These are phyloP conservation scores for Colletotrichum liriopes DNA, from an alignment of 2,329 filamentous ascomycete species.

Conservation along the genomic window DNA sequence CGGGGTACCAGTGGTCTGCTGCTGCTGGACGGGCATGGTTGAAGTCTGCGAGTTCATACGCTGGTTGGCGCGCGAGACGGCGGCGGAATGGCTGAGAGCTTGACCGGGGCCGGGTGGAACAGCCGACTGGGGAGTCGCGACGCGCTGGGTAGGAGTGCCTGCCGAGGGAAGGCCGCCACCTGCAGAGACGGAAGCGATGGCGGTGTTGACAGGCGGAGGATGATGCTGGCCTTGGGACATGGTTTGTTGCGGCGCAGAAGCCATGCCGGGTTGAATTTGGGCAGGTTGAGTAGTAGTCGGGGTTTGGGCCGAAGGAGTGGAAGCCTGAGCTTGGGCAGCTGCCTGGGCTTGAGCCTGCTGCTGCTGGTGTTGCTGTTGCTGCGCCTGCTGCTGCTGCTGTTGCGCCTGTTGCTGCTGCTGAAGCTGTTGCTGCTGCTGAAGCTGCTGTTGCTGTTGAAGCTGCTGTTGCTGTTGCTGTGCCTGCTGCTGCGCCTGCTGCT, in stretches of 20 bases:
- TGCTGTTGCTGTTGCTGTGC: conserved; percentile 47
- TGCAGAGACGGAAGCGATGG: conserved; percentile 57
- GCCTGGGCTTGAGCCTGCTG: conserved; percentile 45
- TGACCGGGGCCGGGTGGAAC: conserved; percentile 57
- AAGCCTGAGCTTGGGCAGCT: conserved; percentile 43
- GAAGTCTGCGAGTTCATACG: conserved; percentile 48
- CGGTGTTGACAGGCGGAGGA: conserved; percentile 65
- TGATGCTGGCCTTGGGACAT: conserved; percentile 51
- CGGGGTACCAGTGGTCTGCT: conserved; percentile 47
- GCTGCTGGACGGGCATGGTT: conserved; percentile 52
- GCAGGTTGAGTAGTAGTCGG: conserved; percentile 28
- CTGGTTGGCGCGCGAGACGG: conserved; percentile 65
- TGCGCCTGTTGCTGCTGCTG: conserved; percentile 48
- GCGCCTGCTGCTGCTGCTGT: conserved; percentile 47
- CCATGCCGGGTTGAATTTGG: conserved; percentile 27
- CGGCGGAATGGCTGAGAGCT: conserved; percentile 65
- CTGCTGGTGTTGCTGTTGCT: conserved; percentile 47
- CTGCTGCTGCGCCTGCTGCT: conserved; percentile 44
- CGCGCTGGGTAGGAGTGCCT: conserved; percentile 67
- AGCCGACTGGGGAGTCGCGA: conserved; percentile 66
- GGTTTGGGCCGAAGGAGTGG: conserved; percentile 27
- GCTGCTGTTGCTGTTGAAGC: conserved; percentile 45
- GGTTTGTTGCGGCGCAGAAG: conserved; percentile 24
- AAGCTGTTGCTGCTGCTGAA: conserved; percentile 47
- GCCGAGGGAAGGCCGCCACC: conserved; percentile 55